Base-by-base conservation (phyloP, 2,329 filamentous ascomycete genomes). In the Aspergillus glaucus region DNA sequence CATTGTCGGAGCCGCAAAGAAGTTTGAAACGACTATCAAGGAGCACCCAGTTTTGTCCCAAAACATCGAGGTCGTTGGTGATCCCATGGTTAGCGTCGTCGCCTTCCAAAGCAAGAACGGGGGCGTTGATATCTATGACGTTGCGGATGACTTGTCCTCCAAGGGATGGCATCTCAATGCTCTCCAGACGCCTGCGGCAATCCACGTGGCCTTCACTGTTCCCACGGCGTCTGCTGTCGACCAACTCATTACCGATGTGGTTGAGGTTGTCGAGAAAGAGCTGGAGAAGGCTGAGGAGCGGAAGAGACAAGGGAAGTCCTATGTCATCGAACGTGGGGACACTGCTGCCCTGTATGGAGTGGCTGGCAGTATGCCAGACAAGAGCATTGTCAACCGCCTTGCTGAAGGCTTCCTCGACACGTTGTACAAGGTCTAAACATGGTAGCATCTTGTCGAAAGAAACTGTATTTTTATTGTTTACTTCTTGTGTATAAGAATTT, bases 81-180 rank as follows among this genome's bases (percentile, higher is more conserved):
- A 85, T 48, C 93, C 93, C 0, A 80, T 95, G 45, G 91, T 96
- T 45, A 90, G 85, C 8, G 93, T 98, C 24, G 83, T 98, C 4
- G 87, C 93, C 1, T 97, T 97, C 73, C 81, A 80, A 9, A 84
- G 87, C n/a, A 79, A 81, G 58, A 85, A 73, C 26, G 65, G 63
- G 10, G 68, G 81, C n/a, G 79, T 98, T 39, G 84, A 96, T 70
- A 86, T 95, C 55, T 98, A 98, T 73, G 91, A 95, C 64, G 82
- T 98, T 56, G 89, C 92, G 6, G 93, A 98, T 69, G 87, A 76
- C 57, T 92, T 98, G 86, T 81, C 80, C 10, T 74, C 73, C 0
- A 86, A 85, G 63, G 92, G 93, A 3, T 98, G 93, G 93, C 93
- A 98, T 72, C 77, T 98, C 51, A 98, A 97, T 64, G 88, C 91